A percentile compares a stretch with the other conserved stretches of the same genome.
phyloP scores from a whole-genome alignment of 805 yeast genomes.

The Phaffomyces opuntiae region DNA sequence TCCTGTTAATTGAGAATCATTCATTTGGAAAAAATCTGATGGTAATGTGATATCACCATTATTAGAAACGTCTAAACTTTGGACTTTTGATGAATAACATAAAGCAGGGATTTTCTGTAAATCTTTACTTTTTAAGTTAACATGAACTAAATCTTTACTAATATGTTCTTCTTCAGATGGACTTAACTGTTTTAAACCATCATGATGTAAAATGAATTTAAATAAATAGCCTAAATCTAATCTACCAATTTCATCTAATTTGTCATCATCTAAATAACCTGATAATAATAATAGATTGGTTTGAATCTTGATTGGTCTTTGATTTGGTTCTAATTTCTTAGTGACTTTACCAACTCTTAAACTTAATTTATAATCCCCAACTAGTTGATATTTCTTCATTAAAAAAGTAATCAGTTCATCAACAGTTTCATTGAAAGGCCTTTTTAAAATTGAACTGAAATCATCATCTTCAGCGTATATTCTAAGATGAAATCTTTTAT shows the following conservation, averaged over 20 bases:
- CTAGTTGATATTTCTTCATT: constrained; percentile 67
- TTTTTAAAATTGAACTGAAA: constrained; percentile 71
- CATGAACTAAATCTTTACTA: constrained; percentile 61
- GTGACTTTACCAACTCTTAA: constrained; percentile 70
- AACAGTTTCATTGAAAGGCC: constrained; percentile 72
- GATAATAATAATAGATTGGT: constrained; percentile 62
- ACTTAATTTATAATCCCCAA: constrained; percentile 69
- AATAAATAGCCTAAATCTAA: constrained; percentile 79
- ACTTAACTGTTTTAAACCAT: constrained; percentile 51
- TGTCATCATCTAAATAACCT: constrained; percentile 77
- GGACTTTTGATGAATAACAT: constrained; percentile 76
- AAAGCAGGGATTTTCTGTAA: constrained; percentile 80
- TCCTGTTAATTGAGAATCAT: constrained; percentile 62
- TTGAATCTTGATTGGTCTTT: constrained; percentile 74
- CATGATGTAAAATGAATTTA: constrained; percentile 66
- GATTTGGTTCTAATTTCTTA: constrained; percentile 63
- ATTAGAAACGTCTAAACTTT: constrained; percentile 72
- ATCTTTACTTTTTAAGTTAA: constrained; percentile 64
- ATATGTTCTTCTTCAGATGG: constrained; percentile 67
- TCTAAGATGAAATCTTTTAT: constrained; percentile 45
- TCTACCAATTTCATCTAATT: constrained; percentile 69
- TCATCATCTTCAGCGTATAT: constrained; percentile 81
- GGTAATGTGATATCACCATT: constrained; percentile 85
- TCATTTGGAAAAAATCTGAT: constrained; percentile 70
- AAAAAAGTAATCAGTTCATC: constrained; percentile 64